Evolutionary conservation across 106 monocot genomes (phyloP).

Genomic region (Amphibolis antarctica): DNA sequence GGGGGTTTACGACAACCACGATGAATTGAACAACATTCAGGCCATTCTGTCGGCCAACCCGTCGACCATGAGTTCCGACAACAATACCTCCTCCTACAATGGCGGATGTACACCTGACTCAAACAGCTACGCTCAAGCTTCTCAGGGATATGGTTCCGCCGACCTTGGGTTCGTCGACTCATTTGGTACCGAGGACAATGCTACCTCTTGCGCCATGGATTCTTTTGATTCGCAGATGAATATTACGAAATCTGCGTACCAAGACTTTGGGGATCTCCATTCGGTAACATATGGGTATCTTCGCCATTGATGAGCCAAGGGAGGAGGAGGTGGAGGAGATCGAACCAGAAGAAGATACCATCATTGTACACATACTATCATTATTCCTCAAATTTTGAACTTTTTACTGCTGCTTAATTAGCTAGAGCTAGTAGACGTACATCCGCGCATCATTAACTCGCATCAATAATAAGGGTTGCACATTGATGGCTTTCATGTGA

Average conservation of each 20-base stretch:
- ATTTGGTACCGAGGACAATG: constrained; percentile 14
- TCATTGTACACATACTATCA: constrained; percentile 1
- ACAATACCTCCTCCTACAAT: constrained; percentile 12
- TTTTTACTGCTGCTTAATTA: background rate
- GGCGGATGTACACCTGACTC: constrained; percentile 11
- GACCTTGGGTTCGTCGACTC: constrained; percentile 17
- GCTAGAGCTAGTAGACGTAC: background rate
- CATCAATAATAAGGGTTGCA: background rate
- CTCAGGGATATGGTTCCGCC: constrained; percentile 9
- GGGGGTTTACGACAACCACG: background rate
- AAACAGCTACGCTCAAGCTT: constrained; percentile 6
- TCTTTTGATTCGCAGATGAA: constrained; percentile 6
- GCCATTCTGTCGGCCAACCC: constrained; percentile 6
- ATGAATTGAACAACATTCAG: constrained; percentile 3
- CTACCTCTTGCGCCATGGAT: constrained; percentile 10
- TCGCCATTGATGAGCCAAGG: constrained; percentile 10
- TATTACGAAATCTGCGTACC: constrained; percentile 7
- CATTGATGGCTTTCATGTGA: too few relatives aligned
- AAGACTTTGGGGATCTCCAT: constrained; percentile 43
- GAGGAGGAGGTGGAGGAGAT: too few relatives aligned
- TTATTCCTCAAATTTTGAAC: constrained; percentile 1
- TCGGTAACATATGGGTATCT: constrained; percentile 37
- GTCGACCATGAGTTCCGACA: constrained; percentile 15
- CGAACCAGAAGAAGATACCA: too few relatives aligned
- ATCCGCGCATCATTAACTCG: background rate